phyloP scores from a whole-genome alignment of 2,329 filamentous ascomycete species.

The Stagonosporopsis tanaceti region DNA sequence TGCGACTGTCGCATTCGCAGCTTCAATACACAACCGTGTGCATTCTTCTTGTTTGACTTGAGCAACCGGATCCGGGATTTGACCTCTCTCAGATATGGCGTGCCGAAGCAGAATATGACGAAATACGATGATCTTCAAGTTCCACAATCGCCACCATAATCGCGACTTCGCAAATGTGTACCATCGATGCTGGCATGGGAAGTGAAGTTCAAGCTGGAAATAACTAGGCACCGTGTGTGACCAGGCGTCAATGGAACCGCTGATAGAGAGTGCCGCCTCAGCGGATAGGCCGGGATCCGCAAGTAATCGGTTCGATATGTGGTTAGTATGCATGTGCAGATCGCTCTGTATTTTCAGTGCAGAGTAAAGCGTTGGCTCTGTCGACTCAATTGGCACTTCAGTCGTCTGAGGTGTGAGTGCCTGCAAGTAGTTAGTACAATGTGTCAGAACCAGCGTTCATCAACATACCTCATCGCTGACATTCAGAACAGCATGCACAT shows the following conservation, averaged over 20 bases:
- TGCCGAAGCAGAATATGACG: conserved; percentile 34
- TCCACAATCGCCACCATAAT: conserved; percentile 39
- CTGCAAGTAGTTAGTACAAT: conserved; percentile 10
- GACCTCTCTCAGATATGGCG: conserved; percentile 32
- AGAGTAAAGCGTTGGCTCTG: conserved; percentile 33
- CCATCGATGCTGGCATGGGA: conserved; percentile 24
- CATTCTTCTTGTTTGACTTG: conserved; percentile 33
- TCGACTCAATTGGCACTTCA: conserved; percentile 25
- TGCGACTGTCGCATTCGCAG: conserved; percentile 34
- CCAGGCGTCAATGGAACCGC: conserved; percentile 30
- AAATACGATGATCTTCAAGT: conserved; percentile 37
- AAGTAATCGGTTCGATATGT: conserved; percentile 34
- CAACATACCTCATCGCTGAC: conserved; percentile 30
- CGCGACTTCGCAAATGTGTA: conserved; percentile 34
- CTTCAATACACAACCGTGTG: conserved; percentile 34
- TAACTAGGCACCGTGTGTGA: conserved; percentile 27
- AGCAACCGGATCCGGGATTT: conserved; percentile 28
- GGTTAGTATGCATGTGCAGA: conserved; percentile 35
- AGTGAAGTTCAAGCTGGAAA: conserved; percentile 23
- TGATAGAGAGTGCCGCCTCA: conserved; percentile 32
- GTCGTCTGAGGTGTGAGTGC: conserved; percentile 33
- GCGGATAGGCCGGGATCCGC: conserved; percentile 37
- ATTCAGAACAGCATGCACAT: conserved; percentile 35
- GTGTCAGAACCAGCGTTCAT: too few species aligned
- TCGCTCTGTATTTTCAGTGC: conserved; percentile 32